Evolutionary conservation across 108 stramenopile species (phyloP), one percentile per base, ranked within the genome.

Genomic region (Asterionellopsis glacialis): DNA sequence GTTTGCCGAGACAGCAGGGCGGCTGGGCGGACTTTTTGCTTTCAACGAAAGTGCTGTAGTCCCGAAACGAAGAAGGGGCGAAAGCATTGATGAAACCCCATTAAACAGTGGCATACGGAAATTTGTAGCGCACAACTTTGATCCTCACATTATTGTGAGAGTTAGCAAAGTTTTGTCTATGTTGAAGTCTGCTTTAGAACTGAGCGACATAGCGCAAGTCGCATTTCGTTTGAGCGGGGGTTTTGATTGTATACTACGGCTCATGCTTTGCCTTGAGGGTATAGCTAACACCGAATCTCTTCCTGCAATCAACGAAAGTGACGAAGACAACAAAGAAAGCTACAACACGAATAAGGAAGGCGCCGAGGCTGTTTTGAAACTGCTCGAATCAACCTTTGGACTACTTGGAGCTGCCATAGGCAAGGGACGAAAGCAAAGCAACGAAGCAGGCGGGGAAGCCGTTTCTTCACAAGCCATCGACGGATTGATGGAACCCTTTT

Each of bases 181-280:
- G 64, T 16, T 91, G 9, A 77, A 68, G 51, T 61, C 73, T 12
- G 76, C 80, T 22, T 55, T 91, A 62, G 76, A 83, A 21, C 39
- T 63, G 15, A 88, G 81, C 28, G 68, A 77, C 41, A 28, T 76
- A 22, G 80, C 82, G 5, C 82, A 85, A 42, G 90, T 88, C 47
- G 74, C 72, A 16, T 92, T 92, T 54, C 83, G 87, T 11, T 60
- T 60, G 11, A 70, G 83, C 25, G 68, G 74, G n/a, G 91, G 91
- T 0, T 89, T 92, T 56, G 73, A 87, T 60, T 68, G 60, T 24
- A 63, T 83, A 12, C 51, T 86, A 11, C 59, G 76, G 11, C 42
- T 77, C 18, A 64, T 87, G 45, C 73, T 83, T 50, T 64, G 76
- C 26, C 68, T 79, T 18, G 76, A 75, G 26, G 77, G 77, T 6